Percentiles rank a stretch among this genome's conserved stretches.
These are phyloP conservation scores for Drosera spatulata DNA, from an alignment of 179 eudicot species.

Conservation along the genomic window DNA sequence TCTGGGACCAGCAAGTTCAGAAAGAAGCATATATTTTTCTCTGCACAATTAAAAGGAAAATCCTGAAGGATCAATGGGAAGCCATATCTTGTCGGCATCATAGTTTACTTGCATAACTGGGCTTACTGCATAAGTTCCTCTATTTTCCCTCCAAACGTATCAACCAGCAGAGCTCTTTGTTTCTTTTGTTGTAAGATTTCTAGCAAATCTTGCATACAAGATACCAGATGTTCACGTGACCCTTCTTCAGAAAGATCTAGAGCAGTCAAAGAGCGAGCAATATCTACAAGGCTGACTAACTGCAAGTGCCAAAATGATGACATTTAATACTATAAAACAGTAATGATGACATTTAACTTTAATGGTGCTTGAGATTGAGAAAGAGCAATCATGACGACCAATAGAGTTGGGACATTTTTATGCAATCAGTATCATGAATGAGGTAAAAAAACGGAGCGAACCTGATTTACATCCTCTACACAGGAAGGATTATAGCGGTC, in stretches of 20 bases:
- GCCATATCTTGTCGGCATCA: too few species aligned
- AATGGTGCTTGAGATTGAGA: too few species aligned
- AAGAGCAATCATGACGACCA: too few species aligned
- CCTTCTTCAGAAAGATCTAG: conserved; percentile 35
- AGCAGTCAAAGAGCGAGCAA: conserved; percentile 41
- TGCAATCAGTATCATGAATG: too few species aligned
- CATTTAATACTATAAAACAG: too few species aligned
- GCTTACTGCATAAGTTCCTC: conserved; percentile 45
- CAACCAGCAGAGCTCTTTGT: conserved; percentile 43
- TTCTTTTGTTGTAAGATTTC: conserved; percentile 40
- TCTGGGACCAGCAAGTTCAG: conserved; percentile 28
- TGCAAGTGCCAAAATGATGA: conserved; percentile 11
- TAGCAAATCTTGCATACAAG: conserved; percentile 48
- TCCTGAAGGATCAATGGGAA: too few species aligned
- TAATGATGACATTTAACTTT: too few species aligned
- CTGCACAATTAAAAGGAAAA: conserved; percentile 18
- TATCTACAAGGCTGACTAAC: conserved; percentile 43
- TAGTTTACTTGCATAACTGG: neutral
- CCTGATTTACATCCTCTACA: conserved; percentile 48
- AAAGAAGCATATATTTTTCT: conserved; percentile 43
- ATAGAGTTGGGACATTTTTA: too few species aligned
- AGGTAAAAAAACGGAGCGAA: conserved; percentile 4
- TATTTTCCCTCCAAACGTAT: conserved; percentile 53
- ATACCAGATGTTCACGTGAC: conserved; percentile 35
- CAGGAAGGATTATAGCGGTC: conserved; percentile 39